Evolutionary conservation across 2,329 filamentous ascomycete genomes (phyloP).

Genomic region (Sarocladium oryzae): DNA sequence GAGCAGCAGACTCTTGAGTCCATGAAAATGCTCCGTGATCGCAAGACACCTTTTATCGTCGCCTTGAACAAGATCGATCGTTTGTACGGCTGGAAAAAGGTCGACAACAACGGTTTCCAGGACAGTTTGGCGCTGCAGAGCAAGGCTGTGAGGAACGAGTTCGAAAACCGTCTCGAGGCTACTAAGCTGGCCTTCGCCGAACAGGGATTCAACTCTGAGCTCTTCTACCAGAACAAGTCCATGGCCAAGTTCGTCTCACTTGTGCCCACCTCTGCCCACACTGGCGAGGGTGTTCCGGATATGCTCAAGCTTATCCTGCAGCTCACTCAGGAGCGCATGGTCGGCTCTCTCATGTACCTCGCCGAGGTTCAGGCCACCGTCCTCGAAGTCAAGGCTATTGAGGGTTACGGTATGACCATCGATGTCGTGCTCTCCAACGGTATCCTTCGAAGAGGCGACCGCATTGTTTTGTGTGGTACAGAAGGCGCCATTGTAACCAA

Average conservation of each 20-base stretch:
- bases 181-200: constrained; percentile 93
- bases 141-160: constrained; percentile 91
- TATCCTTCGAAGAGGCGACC: constrained; percentile 87
- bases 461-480: constrained; percentile 92
- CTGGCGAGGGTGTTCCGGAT: constrained; percentile 98
- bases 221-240: constrained; percentile 97
- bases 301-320: constrained; percentile 93
- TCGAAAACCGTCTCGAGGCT: constrained; percentile 79
- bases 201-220: constrained; percentile 95
- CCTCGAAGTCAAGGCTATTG: constrained; percentile 97
- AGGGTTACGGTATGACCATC: constrained; percentile 97
- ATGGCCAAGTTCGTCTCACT: constrained; percentile 94
- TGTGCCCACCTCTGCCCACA: constrained; percentile 93
- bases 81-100: constrained; percentile 97
- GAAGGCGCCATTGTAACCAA: constrained; percentile 94
- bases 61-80: constrained; percentile 99
- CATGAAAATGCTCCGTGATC: constrained; percentile 86
- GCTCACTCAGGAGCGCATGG: constrained; percentile 96
- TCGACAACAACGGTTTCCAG: constrained; percentile 97
- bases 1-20: constrained; percentile 97
- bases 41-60: constrained; percentile 96
- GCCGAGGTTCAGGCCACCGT: constrained; percentile 97
- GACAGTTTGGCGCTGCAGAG: constrained; percentile 86
- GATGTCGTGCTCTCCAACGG: constrained; percentile 96
- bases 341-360: constrained; percentile 93